A percentile compares a stretch with the other conserved stretches of the same genome.
These are phyloP conservation scores for Epicoccum sorghinum DNA, from an alignment of 2,329 filamentous ascomycete species.

Conservation along the genomic window DNA sequence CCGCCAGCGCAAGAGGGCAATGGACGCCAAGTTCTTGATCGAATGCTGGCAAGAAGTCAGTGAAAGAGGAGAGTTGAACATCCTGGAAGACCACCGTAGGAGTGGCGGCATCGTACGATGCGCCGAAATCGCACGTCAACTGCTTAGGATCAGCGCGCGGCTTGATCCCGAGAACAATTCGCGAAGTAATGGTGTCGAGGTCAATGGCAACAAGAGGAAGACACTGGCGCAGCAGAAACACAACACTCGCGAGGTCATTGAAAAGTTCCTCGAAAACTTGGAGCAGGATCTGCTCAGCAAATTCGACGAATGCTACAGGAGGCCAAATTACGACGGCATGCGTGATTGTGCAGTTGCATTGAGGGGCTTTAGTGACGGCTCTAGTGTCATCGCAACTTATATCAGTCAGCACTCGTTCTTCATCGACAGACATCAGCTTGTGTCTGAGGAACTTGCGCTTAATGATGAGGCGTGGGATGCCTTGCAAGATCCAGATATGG, in stretches of 20 bases:
- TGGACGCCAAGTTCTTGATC: conserved; percentile 93
- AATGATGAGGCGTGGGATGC: conserved; percentile 83
- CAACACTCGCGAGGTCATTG: conserved; percentile 85
- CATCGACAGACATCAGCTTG: conserved; percentile 91
- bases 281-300: conserved; percentile 95
- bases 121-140: conserved; percentile 89
- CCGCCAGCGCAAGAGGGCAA: conserved; percentile 83
- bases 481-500: conserved; percentile 90
- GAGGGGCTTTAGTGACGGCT: conserved; percentile 93
- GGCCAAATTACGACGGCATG: conserved; percentile 98
- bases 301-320: conserved; percentile 95
- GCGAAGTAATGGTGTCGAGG: conserved; percentile 47
- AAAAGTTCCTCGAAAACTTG: conserved; percentile 94
- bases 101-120: conserved; percentile 92
- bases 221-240: conserved; percentile 50
- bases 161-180: conserved; percentile 74
- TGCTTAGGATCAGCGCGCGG: conserved; percentile 92
- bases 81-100: conserved; percentile 85
- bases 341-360: conserved; percentile 93
- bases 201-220: conserved; percentile 54
- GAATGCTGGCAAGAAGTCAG: conserved; percentile 97
- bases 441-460: conserved; percentile 80
- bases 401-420: conserved; percentile 99
- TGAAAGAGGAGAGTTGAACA: conserved; percentile 83
- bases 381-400: conserved; percentile 93